Evolutionary conservation across 2,329 filamentous ascomycete genomes (phyloP).

Genomic region (Fusarium goolgardi): DNA sequence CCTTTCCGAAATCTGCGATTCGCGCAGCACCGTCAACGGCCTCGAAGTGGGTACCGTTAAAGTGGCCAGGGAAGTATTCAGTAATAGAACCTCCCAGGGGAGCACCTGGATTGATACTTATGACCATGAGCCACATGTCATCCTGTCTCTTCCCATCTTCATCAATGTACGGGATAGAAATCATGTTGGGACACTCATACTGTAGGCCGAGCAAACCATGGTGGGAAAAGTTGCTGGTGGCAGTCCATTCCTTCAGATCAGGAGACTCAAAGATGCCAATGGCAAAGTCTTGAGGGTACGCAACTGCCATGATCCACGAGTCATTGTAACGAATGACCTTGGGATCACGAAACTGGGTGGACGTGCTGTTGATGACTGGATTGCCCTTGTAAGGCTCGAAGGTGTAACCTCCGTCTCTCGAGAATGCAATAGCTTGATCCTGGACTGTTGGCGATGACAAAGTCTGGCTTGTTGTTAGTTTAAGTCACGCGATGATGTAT

Average conservation of each 20-base stretch:
- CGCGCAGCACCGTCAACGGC: slow-evolving; percentile 47
- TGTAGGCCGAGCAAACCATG: slow-evolving; percentile 64
- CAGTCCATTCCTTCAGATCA: slow-evolving; percentile 68
- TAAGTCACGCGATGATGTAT: not conserved
- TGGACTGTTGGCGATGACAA: slow-evolving; percentile 50
- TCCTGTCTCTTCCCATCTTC: slow-evolving; percentile 48
- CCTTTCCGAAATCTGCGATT: slow-evolving; percentile 52
- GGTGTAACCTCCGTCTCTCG: slow-evolving; percentile 69
- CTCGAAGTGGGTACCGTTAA: slow-evolving; percentile 73
- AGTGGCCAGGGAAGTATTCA: slow-evolving; percentile 68
- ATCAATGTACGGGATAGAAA: slow-evolving; percentile 62
- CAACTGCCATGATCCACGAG: slow-evolving; percentile 68
- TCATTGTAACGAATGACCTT: slow-evolving; percentile 70
- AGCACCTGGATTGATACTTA: slow-evolving; percentile 68
- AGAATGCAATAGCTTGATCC: slow-evolving; percentile 71
- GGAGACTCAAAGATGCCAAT: slow-evolving; percentile 72
- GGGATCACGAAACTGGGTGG: slow-evolving; percentile 72
- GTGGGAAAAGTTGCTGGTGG: slow-evolving; percentile 64
- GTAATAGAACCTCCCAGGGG: slow-evolving; percentile 66
- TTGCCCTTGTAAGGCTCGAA: slow-evolving; percentile 70
- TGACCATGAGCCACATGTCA: slow-evolving; percentile 56
- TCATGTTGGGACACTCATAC: slow-evolving; percentile 73
- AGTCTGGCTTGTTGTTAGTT: slow-evolving; percentile 29
- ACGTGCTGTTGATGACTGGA: slow-evolving; percentile 67
- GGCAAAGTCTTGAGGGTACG: slow-evolving; percentile 63